Base-by-base conservation (phyloP, 1,139 yeast genomes). In the Suhomyces taliae region DNA sequence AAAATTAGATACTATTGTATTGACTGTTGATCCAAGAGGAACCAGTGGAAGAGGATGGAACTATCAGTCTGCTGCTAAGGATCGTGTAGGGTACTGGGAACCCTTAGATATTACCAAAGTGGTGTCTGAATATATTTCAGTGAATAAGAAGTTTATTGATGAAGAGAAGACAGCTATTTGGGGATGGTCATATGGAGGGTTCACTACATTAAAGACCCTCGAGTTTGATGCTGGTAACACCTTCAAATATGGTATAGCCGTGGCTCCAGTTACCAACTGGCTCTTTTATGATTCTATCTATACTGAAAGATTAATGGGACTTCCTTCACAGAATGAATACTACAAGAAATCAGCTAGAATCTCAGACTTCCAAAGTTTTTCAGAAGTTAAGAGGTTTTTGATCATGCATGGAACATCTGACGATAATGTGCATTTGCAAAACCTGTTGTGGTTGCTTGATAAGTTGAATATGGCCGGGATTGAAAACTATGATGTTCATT, bases 101-200 rank as follows among this genome's bases (percentile, higher is more conserved):
- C 87, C 96, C 5, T 72, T 85, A 39, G 99, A 93, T 65, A 79
- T 93, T 34, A 79, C 83, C 4, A 74, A 78, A 2, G 84, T 88
- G 0, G 83, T 90, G 0, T 73, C 82, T 45, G 74, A 74, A 40
- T 89, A 86, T 70, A 77, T 90, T 14, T 57, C 69, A 12, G 66
- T 65, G 4, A 78, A 81, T 52, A 64, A 70, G 44, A 67, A 71
- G 0, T 81, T 81, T 54, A 78, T 93, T 31, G 85, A 89, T 59
- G 60, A 65, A 19, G 76, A 78, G 2, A 76, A 72, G 43, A 82
- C 89, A n/a, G 96, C 97, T 0, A 76, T 62, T n/a, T 95, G 99
- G 96, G 96, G 96, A n/a, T 89, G 96, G 96, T 84, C 91, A 4
- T 89, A 87, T 59, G 96, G 96, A 43, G 96, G 95, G 0, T 89